Percentiles rank a stretch among this genome's conserved stretches.
These are phyloP conservation scores for Croton setiger DNA, from an alignment of 441 rosid genomes.

Conservation along the genomic window DNA sequence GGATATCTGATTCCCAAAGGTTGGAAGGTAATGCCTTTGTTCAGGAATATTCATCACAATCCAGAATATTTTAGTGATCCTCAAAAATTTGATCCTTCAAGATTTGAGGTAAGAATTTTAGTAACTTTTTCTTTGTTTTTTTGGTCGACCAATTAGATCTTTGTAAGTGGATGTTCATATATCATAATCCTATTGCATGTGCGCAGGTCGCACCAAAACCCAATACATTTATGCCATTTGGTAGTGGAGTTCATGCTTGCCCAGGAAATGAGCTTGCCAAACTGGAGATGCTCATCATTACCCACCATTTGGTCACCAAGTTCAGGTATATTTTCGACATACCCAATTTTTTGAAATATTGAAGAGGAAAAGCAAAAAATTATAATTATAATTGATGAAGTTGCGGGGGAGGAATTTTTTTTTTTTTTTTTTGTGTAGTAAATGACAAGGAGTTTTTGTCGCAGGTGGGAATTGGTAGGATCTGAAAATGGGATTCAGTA, in stretches of 20 bases:
- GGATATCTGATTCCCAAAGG: conserved; percentile 77
- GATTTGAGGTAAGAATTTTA: conserved; percentile 54
- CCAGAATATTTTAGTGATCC: conserved; percentile 59
- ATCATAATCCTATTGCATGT: background rate
- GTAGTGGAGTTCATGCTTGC: conserved; percentile 66
- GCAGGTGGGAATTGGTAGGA: conserved; percentile 76
- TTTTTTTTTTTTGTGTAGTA: background rate
- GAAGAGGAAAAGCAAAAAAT: background rate
- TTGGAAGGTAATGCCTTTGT: conserved; percentile 81
- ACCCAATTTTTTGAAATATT: too few relatives aligned
- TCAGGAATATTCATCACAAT: conserved; percentile 70
- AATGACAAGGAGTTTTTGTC: conserved; percentile 14
- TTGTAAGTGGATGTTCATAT: too few relatives aligned
- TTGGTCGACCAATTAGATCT: background rate
- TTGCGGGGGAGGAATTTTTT: too few relatives aligned
- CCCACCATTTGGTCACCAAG: conserved; percentile 59
- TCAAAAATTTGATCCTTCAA: conserved; percentile 64
- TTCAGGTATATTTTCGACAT: conserved; percentile 65
- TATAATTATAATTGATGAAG: background rate
- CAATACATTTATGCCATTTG: conserved; percentile 71
- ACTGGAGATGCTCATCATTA: conserved; percentile 62
- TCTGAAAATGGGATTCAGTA: conserved; percentile 53
- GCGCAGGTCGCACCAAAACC: conserved; percentile 54
- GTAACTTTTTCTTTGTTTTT: background rate
- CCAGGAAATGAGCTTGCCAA: conserved; percentile 83